Evolutionary conservation across 2,329 filamentous ascomycete species (phyloP), one percentile per base, ranked within the genome.

Genomic region (Pseudogymnoascus sp.): DNA sequence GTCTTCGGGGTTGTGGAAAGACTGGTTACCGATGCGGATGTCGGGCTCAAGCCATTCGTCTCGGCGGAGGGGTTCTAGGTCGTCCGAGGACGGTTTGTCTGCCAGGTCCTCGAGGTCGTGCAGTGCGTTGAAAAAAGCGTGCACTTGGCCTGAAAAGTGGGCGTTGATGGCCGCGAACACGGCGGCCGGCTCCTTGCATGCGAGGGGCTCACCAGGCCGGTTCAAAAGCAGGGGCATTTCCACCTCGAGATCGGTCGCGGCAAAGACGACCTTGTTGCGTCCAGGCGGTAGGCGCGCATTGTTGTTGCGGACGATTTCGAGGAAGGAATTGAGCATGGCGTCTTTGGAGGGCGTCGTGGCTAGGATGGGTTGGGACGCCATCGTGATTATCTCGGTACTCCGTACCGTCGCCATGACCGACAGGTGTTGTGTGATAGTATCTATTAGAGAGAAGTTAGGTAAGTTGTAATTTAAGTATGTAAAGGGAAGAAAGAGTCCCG

Each of bases 81-180:
- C 63, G 59, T 63, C 62, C 0, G 59, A 14, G 63, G 66, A 60
- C 54, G 5, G 29, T 60, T 60, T 63, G 40, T 63, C 62, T 63
- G 65, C 31, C 54, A 65, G 64, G 29, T 64, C 61, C 60, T 67
- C 67, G 63, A 67, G 62, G 57, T 61, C 31, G 64, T 65, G 62
- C 42, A 63, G 39, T 61, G 62, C 66, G 34, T 64, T 62, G 62
- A 69, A 66, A 59, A 67, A 63, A 23, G 63, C 65, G 42, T 66
- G 67, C 10, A 66, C 29, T 62, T 67, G 62, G 62, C 67, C 63
- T 57, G 65, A 69, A 60, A 68, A 65, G 36, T 65, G 62, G 62
- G 54, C 34, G 54, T 67, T 65, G 64, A 68, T 34, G n/a, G 64
- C 64, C 51, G 66, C 64, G 57, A 65, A 63, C 59, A 60, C 67